Evolutionary conservation across 495 filamentous ascomycete species (phyloP).

Genomic region (Penicillium longicatenatum): DNA sequence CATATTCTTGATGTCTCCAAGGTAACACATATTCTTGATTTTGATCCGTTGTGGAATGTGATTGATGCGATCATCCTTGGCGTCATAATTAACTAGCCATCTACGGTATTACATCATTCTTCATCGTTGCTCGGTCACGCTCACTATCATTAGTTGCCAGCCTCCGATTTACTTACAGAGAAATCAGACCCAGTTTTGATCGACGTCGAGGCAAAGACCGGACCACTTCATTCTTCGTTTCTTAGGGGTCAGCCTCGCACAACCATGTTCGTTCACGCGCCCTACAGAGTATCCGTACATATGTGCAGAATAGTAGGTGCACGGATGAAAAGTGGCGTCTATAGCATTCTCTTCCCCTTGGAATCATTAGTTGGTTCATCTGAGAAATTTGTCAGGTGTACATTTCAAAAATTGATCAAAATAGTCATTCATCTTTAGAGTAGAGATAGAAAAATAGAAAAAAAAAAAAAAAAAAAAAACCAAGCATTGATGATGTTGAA

Average conservation of each 20-base stretch:
- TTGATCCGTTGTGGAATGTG: constrained; percentile 7
- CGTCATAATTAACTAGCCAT: no score
- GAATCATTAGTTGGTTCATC: neutral
- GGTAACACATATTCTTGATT: neutral
- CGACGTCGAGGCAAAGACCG: neutral
- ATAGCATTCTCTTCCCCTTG: constrained; percentile 8
- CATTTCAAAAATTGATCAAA: neutral
- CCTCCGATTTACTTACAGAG: neutral
- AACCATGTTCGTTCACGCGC: neutral
- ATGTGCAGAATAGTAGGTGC: no score
- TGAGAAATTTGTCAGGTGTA: neutral
- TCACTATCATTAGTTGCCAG: neutral
- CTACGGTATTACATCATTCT: constrained; percentile 9
- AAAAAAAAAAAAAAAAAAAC: neutral
- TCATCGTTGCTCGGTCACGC: neutral
- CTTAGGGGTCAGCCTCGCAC: neutral
- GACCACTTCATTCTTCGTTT: neutral
- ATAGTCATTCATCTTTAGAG: neutral
- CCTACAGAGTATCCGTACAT: neutral
- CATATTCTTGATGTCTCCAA: neutral
- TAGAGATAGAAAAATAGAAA: neutral
- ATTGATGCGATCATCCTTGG: neutral
- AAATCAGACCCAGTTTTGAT: neutral
- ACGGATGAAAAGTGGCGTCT: neutral
- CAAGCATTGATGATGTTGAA: neutral